Conservation (phyloP, 1,139 yeast species). For the Hyphopichia wangnamkhiaoensis region DNA sequence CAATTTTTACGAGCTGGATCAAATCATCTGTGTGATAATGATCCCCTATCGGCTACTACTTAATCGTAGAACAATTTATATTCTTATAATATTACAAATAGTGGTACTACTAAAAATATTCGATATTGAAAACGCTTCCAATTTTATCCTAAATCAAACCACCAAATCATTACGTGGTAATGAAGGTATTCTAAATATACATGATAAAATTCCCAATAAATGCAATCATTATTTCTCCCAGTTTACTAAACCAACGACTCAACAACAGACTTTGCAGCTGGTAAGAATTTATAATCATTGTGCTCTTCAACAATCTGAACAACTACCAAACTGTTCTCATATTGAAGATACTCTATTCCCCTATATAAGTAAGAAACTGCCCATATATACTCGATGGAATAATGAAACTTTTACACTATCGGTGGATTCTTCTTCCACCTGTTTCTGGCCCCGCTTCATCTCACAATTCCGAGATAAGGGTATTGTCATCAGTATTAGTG, state of each 20-base stretch:
- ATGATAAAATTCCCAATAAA: background rate
- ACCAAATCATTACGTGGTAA: background rate
- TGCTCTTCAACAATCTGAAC: background rate
- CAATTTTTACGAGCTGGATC: too few species aligned
- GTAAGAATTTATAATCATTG: background rate
- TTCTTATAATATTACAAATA: background rate
- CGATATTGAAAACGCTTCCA: background rate
- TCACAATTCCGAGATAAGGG: slow-evolving; percentile 24
- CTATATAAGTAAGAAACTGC: slow-evolving; percentile 1
- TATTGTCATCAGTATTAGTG: slow-evolving; percentile 25
- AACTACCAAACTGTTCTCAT: background rate
- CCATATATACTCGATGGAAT: slow-evolving; percentile 2
- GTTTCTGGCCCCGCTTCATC: slow-evolving; percentile 19
- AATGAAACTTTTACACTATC: background rate
- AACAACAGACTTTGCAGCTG: background rate
- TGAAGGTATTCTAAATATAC: slow-evolving; percentile 1
- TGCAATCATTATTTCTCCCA: background rate
- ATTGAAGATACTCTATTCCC: slow-evolving; percentile 1
- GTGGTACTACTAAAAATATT: background rate
- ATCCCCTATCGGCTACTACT: background rate
- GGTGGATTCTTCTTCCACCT: background rate
- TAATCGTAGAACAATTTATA: background rate
- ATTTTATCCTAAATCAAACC: background rate
- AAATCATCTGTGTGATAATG: too few species aligned
- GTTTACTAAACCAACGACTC: background rate